Conservation (phyloP, 192 early-diverging fungal genomes). For the Pilobolus umbonatus region DNA sequence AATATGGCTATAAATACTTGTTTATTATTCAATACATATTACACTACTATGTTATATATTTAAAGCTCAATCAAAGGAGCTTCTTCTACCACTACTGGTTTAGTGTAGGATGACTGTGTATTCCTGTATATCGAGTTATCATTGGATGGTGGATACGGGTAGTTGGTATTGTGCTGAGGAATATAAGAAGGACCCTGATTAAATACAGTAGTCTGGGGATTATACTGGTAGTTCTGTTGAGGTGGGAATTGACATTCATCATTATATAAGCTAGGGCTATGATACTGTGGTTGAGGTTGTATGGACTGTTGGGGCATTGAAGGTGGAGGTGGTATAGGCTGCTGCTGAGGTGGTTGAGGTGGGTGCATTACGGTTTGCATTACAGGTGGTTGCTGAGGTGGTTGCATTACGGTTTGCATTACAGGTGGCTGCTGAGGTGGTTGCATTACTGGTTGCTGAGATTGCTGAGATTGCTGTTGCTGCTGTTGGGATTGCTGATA, state of each 20-base stretch:
- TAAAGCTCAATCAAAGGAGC: constrained; percentile 30
- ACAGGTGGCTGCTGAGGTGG: background rate
- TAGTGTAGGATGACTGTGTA: constrained; percentile 5
- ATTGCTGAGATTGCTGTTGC: constrained; percentile 18
- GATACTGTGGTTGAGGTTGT: background rate
- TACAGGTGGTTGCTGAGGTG: background rate
- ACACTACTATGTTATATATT: too few relatives aligned
- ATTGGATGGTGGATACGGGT: background rate
- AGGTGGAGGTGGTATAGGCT: background rate
- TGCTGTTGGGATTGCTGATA: constrained; percentile 7
- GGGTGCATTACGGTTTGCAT: background rate
- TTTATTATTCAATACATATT: too few relatives aligned
- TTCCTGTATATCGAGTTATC: background rate
- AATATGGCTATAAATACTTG: too few relatives aligned
- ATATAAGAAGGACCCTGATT: background rate
- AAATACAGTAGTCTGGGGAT: background rate
- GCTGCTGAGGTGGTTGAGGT: background rate
- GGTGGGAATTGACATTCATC: background rate
- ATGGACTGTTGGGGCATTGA: background rate
- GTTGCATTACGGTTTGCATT: background rate
- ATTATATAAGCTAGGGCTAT: too few relatives aligned
- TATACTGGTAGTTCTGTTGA: too few relatives aligned
- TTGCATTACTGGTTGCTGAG: background rate
- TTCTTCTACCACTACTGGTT: constrained; percentile 17
- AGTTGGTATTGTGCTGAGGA: background rate